Percentiles rank a stretch among this genome's conserved stretches.
Conservation (phyloP, 352 stramenopile genomes). For the Globisporangium iwayamae region DNA sequence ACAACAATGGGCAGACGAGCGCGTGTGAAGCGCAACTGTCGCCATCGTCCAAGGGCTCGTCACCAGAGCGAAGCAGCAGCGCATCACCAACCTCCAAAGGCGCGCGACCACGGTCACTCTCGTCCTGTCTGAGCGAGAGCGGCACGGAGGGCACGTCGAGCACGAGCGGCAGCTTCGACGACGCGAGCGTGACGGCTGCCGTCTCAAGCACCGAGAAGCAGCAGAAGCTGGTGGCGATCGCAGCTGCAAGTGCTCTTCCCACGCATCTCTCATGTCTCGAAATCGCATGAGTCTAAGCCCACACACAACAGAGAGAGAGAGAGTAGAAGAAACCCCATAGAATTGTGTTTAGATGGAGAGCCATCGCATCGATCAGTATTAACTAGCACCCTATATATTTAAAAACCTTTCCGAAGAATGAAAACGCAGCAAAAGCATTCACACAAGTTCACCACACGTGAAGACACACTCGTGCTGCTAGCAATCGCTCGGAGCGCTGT, state of each 20-base stretch:
- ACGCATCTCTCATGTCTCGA: constrained; percentile 50
- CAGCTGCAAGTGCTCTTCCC: neutral
- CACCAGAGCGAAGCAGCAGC: neutral
- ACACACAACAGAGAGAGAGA: neutral
- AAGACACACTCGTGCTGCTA: neutral
- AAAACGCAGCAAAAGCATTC: neutral
- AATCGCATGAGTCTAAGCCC: constrained; percentile 14
- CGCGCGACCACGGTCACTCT: constrained; percentile 38
- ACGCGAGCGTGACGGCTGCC: neutral
- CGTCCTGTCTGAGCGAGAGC: constrained; percentile 34
- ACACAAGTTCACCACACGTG: neutral
- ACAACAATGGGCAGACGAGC: constrained; percentile 3
- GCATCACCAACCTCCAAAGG: constrained; percentile 10
- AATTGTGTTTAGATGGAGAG: neutral
- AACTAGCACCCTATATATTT: neutral
- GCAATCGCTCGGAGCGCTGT: neutral
- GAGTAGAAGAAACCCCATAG: neutral
- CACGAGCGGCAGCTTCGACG: constrained; percentile 53
- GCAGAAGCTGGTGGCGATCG: constrained; percentile 8
- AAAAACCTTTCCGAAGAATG: neutral
- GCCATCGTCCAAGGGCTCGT: neutral
- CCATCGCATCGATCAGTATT: neutral
- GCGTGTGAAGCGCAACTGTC: neutral
- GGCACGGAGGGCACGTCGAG: constrained; percentile 50
- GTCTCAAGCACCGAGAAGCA: constrained; percentile 15